These are phyloP conservation scores for Ascodesmis nigricans DNA, from an alignment of 495 filamentous ascomycete genomes.

Conservation along the genomic window DNA sequence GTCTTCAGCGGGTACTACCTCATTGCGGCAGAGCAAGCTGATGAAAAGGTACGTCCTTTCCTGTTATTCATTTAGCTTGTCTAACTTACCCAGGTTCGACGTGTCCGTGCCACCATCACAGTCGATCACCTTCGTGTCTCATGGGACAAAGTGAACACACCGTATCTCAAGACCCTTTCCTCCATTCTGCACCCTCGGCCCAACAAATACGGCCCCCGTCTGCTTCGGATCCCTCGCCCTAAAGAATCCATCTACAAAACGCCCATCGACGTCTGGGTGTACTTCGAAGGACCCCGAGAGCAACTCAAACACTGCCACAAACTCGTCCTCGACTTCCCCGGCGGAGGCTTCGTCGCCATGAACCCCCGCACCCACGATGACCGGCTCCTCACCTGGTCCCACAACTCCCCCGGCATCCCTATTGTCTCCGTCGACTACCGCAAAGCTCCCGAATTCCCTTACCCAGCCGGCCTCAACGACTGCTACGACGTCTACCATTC, in stretches of 20 bases:
- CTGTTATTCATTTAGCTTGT: neutral
- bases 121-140: constrained; percentile 80
- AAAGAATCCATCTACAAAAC: constrained; percentile 55
- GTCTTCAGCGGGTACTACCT: constrained; percentile 76
- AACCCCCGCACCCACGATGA: constrained; percentile 76
- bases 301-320: constrained; percentile 53
- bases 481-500: constrained; percentile 86
- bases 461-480: constrained; percentile 87
- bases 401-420: constrained; percentile 52
- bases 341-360: constrained; percentile 93
- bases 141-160: constrained; percentile 83
- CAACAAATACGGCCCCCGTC: constrained; percentile 55
- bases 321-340: constrained; percentile 77
- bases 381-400: constrained; percentile 75
- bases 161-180: constrained; percentile 51
- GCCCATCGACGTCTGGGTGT: constrained; percentile 71
- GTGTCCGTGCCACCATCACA: constrained; percentile 64
- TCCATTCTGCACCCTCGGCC: constrained; percentile 52
- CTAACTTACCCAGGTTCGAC: constrained; percentile 28
- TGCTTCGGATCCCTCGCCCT: constrained; percentile 65
- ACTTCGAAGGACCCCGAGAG: constrained; percentile 72
- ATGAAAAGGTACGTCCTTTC: constrained; percentile 51
- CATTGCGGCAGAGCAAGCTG: constrained; percentile 76
- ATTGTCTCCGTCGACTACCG: constrained; percentile 80
- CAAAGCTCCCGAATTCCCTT: constrained; percentile 86